A percentile compares a stretch with the other conserved stretches of the same genome.
These are phyloP conservation scores for Candida suzukii DNA, from an alignment of 805 yeast species.

Conservation along the genomic window DNA sequence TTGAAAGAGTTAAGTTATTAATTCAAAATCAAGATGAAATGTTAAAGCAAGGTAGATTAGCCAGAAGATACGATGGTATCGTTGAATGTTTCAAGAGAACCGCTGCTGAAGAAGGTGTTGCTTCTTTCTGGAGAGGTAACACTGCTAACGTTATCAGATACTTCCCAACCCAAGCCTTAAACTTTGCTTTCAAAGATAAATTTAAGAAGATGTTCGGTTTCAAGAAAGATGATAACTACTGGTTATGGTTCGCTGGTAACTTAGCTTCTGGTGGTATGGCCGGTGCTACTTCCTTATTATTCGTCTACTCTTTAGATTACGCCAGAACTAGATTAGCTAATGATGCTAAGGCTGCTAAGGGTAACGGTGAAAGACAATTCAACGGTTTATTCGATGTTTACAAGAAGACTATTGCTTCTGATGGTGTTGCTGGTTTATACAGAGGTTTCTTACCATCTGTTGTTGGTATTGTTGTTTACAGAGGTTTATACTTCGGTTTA, in stretches of 20 bases:
- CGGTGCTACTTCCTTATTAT: slow-evolving; percentile 91
- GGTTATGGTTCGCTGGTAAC: slow-evolving; percentile 95
- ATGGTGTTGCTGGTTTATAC: slow-evolving; percentile 97
- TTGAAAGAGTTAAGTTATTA: slow-evolving; percentile 93
- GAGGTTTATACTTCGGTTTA: slow-evolving; percentile 98
- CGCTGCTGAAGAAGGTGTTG: slow-evolving; percentile 86
- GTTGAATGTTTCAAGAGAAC: slow-evolving; percentile 92
- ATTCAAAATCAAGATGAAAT: slow-evolving; percentile 98
- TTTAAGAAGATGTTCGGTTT: slow-evolving; percentile 93
- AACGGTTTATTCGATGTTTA: slow-evolving; percentile 95
- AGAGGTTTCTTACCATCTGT: slow-evolving; percentile 99
- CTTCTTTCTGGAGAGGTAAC: slow-evolving; percentile 99
- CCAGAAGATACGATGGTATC: slow-evolving; percentile 83
- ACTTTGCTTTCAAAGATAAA: slow-evolving; percentile 98
- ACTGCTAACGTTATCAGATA: slow-evolving; percentile 98
- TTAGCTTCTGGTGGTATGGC: slow-evolving; percentile 98
- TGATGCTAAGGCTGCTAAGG: slow-evolving; percentile 88
- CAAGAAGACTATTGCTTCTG: slow-evolving; percentile 91
- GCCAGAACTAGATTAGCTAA: slow-evolving; percentile 99
- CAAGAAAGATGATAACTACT: slow-evolving; percentile 93
- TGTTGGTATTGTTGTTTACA: slow-evolving; percentile 95
- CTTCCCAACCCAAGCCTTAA: slow-evolving; percentile 99
- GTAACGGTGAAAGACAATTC: slow-evolving; percentile 89
- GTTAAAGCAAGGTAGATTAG: slow-evolving; percentile 95
- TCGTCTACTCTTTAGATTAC: slow-evolving; percentile 95